phyloP scores from a whole-genome alignment of 352 stramenopile genomes.

The Phytopythium oedochilum region DNA sequence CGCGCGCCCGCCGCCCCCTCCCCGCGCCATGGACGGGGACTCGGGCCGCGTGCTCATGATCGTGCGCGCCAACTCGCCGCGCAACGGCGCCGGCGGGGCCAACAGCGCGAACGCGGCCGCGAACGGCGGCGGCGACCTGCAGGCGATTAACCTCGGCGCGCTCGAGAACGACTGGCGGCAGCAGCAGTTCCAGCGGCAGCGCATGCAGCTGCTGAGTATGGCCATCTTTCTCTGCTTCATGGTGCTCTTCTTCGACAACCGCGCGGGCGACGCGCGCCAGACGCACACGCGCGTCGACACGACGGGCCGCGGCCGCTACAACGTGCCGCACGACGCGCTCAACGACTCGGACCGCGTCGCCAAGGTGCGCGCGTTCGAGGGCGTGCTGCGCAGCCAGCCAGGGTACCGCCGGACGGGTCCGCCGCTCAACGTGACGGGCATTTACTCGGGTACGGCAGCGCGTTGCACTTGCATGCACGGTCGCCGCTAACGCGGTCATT shows the following conservation, averaged over 20 bases:
- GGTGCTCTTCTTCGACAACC: constrained; percentile 84
- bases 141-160: constrained; percentile 45
- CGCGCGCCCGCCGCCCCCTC: too few relatives aligned
- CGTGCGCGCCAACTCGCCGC: constrained; percentile 61
- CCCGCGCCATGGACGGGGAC: constrained; percentile 34
- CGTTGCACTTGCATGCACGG: too few relatives aligned
- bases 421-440: constrained; percentile 69
- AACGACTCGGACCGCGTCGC: constrained; percentile 60
- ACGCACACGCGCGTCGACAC: constrained; percentile 12
- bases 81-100: constrained; percentile 12
- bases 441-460: constrained; percentile 72
- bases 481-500: too few relatives aligned
- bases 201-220: constrained; percentile 85
- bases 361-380: constrained; percentile 46
- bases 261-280: constrained; percentile 39
- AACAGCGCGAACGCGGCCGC: not conserved
- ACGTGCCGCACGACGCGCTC: constrained; percentile 33
- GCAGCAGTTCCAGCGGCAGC: constrained; percentile 85
- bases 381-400: constrained; percentile 35
- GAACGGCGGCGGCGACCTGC: constrained; percentile 11
- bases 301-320: constrained; percentile 29
- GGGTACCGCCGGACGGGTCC: constrained; percentile 35
- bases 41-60: constrained; percentile 76
- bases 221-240: constrained; percentile 87
- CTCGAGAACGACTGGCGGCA: constrained; percentile 80